Percentiles rank a stretch among this genome's conserved stretches.
phyloP scores from a whole-genome alignment of 2,329 filamentous ascomycete genomes.

The Colletotrichum navitas region DNA sequence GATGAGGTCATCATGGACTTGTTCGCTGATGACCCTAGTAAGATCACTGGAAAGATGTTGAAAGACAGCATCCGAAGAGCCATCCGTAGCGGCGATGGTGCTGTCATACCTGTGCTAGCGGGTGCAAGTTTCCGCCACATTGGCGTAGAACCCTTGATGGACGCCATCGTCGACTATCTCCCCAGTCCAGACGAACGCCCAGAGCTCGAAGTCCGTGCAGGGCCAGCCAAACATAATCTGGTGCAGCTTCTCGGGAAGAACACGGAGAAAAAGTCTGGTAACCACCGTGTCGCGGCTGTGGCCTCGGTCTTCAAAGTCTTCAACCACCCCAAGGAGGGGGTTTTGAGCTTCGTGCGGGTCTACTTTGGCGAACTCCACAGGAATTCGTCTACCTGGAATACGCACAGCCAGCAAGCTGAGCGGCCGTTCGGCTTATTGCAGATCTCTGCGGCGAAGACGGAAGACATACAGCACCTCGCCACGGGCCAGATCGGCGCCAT shows the following conservation, averaged over 20 bases:
- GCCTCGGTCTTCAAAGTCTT: slow-evolving; percentile 94
- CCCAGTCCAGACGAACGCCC: slow-evolving; percentile 86
- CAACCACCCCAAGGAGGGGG: slow-evolving; percentile 85
- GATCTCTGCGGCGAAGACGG: slow-evolving; percentile 89
- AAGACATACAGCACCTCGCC: slow-evolving; percentile 83
- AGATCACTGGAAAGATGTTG: slow-evolving; percentile 77
- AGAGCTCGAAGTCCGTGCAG: slow-evolving; percentile 81
- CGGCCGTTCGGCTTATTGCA: slow-evolving; percentile 84
- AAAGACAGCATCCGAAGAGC: slow-evolving; percentile 80
- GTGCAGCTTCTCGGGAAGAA: slow-evolving; percentile 47
- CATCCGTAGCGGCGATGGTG: slow-evolving; percentile 75
- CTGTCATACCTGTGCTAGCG: slow-evolving; percentile 87
- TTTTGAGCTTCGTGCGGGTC: slow-evolving; percentile 91
- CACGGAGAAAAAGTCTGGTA: slow-evolving; percentile 48
- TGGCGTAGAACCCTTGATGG: slow-evolving; percentile 90
- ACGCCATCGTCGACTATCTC: slow-evolving; percentile 88
- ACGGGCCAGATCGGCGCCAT: slow-evolving; percentile 96
- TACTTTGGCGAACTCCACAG: slow-evolving; percentile 86
- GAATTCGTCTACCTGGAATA: slow-evolving; percentile 86
- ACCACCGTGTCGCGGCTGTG: slow-evolving; percentile 58
- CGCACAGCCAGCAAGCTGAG: slow-evolving; percentile 83
- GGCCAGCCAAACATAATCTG: slow-evolving; percentile 63
- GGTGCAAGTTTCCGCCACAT: slow-evolving; percentile 95
- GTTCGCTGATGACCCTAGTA: slow-evolving; percentile 82
- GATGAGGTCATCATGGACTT: slow-evolving; percentile 88